A percentile compares a stretch with the other conserved stretches of the same genome.
Conservation (phyloP, 352 stramenopile genomes). For the Phytophthora rubi region DNA sequence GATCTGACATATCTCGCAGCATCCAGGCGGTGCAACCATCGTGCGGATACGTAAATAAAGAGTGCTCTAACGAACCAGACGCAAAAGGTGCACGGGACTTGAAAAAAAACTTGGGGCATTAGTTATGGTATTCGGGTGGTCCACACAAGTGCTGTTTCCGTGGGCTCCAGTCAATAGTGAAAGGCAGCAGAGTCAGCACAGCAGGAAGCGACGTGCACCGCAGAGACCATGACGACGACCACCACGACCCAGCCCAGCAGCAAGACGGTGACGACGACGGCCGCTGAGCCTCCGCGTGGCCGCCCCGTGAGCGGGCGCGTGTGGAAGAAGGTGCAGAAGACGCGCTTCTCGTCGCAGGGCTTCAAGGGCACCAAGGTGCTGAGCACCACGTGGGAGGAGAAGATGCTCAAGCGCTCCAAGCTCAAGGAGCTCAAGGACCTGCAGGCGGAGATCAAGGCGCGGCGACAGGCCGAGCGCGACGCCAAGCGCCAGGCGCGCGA, state of each 20-base stretch:
- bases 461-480: slow-evolving; percentile 73
- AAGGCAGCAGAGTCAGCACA: slow-evolving; percentile 20
- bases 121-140: background rate
- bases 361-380: slow-evolving; percentile 83
- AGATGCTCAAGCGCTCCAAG: slow-evolving; percentile 79
- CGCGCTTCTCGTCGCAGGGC: slow-evolving; percentile 73
- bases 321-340: slow-evolving; percentile 89
- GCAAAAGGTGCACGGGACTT: background rate
- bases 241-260: slow-evolving; percentile 19
- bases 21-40: slow-evolving; percentile 36
- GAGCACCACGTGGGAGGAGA: slow-evolving; percentile 90
- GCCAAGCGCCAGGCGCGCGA: slow-evolving; percentile 80
- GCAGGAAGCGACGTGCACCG: slow-evolving; percentile 16
- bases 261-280: slow-evolving; percentile 7
- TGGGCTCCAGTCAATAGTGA: slow-evolving; percentile 39
- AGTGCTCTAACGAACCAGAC: background rate
- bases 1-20: slow-evolving; percentile 83
- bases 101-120: background rate
- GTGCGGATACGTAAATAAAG: slow-evolving; percentile 3
- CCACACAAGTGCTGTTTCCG: background rate
- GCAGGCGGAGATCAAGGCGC: slow-evolving; percentile 82
- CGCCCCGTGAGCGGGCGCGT: slow-evolving; percentile 75
- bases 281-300: slow-evolving; percentile 50
- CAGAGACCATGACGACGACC: slow-evolving; percentile 23
- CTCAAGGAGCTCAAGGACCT: slow-evolving; percentile 86